Conservation (phyloP, 176 grass and related monocot species). For the Thinopyrum elongatum region DNA sequence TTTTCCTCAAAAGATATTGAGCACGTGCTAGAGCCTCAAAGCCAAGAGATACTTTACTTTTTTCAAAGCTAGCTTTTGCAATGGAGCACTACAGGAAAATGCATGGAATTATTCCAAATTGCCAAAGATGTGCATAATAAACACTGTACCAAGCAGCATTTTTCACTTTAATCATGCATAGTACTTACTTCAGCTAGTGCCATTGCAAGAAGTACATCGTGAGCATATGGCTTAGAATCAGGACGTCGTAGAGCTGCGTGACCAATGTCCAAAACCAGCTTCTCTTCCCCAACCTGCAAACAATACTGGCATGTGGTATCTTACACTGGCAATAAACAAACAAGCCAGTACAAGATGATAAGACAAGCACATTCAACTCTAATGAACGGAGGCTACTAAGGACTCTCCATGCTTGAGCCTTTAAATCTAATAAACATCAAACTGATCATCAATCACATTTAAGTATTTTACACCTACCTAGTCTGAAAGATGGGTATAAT, state of each 20-base stretch:
- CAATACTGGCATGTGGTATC: slow-evolving; percentile 1
- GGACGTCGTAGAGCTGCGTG: slow-evolving; percentile 54
- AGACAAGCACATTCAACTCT: background rate
- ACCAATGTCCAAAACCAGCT: slow-evolving; percentile 83
- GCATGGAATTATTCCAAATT: slow-evolving; percentile 29
- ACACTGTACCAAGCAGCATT: background rate
- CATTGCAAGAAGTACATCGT: slow-evolving; percentile 90
- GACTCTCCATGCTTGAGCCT: background rate
- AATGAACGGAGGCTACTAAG: background rate
- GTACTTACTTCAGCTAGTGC: slow-evolving; percentile 90
- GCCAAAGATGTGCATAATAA: background rate
- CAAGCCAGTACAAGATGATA: background rate
- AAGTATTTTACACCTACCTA: background rate
- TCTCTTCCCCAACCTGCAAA: slow-evolving; percentile 92
- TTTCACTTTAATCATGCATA: background rate
- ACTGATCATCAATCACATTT: background rate
- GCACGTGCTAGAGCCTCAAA: slow-evolving; percentile 98
- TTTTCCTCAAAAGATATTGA: slow-evolving; percentile 87
- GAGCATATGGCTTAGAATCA: slow-evolving; percentile 80
- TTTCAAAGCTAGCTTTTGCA: slow-evolving; percentile 91
- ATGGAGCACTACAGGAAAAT: slow-evolving; percentile 79
- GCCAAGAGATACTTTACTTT: slow-evolving; percentile 83
- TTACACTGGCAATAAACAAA: slow-evolving; percentile 22
- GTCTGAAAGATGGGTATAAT: background rate
- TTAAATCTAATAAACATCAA: background rate